A percentile compares a stretch with the other conserved stretches of the same genome.
These are phyloP conservation scores for Penium margaritaceum DNA, from an alignment of 139 green algal genomes.

Conservation along the genomic window DNA sequence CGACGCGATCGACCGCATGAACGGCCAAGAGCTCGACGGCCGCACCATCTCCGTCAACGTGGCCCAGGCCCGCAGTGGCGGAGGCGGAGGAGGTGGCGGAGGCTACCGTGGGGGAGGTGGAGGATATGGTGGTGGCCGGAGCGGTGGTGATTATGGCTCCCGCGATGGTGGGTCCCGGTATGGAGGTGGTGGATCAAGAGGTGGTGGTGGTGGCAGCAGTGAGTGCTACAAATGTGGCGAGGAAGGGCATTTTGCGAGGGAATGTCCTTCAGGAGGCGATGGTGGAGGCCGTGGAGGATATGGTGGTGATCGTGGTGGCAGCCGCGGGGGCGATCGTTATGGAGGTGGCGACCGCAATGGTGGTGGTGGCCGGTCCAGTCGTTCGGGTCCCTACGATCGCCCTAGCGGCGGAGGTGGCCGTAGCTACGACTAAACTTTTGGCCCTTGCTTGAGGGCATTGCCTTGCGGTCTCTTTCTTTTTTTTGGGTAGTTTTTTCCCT, in stretches of 20 bases:
- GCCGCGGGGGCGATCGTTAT: not conserved
- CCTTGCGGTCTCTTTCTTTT: not conserved
- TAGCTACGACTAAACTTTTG: not conserved
- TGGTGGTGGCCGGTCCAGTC: not conserved
- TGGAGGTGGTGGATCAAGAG: not conserved
- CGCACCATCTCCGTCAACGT: conserved; percentile 63
- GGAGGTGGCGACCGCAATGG: not conserved
- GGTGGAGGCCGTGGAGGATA: not conserved
- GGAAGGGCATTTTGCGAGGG: not conserved
- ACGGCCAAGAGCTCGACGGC: conserved; percentile 66
- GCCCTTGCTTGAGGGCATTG: not conserved
- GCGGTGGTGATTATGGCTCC: not conserved
- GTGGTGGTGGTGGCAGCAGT: not conserved
- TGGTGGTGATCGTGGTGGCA: not conserved
- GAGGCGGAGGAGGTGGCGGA: not conserved
- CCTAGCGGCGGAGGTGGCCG: not conserved
- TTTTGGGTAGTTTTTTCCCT: not conserved
- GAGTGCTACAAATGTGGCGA: not conserved
- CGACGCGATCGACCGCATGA: conserved; percentile 56
- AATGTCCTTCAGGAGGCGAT: not conserved
- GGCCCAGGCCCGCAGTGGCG: conserved; percentile 60
- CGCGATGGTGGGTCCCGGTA: not conserved
- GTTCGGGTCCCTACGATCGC: not conserved
- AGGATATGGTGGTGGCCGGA: not conserved
- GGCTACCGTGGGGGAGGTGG: not conserved